Base-by-base conservation (phyloP, 345 rosid genomes). In the Trapa bicornis region DNA sequence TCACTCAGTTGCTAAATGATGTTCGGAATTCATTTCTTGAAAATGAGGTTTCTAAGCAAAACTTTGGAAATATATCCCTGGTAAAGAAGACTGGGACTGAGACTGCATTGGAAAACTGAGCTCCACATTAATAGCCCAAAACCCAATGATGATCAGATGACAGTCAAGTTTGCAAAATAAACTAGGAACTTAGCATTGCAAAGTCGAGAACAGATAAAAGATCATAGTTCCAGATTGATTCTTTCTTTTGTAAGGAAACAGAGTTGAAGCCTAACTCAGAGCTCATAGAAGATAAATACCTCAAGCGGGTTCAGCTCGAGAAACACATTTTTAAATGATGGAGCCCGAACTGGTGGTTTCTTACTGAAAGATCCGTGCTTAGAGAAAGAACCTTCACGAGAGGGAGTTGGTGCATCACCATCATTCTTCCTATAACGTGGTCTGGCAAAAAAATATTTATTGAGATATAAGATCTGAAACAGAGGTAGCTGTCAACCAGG, bases 251-350 rank as follows among this genome's bases (percentile, higher is more conserved):
- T 0, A 9, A 54, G 60, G 33, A 57, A 57, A 22, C 61, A 56
- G 12, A 56, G 37, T 13, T 58, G 57, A 61, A 60, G 47, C 60
- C 48, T 37, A 57, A 45, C 3, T 22, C 29, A 54, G 56, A 56
- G 65, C 60, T n/a, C 3, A 61, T 2, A 65, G 13, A 58, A 53
- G 15, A 17, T 79, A 94, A n/a, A 17, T 79, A 94, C 99, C 78
- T 87, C 87, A 22, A 91, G 81, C 53, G 99, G 96, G 67, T 85
- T 91, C 68, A 91, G 68, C 63, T 94, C 97, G 67, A 86, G 69
- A 75, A 82, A 64, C 11, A 78, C 78, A 64, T 73, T 76, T 72
- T 77, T 78, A 11, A 89, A 63, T 64, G 99, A 91, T 71, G 53
- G 67, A 36, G 75, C 4, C 67, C 82, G 88, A 11, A 86, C 72